A percentile compares a stretch with the other conserved stretches of the same genome.
phyloP scores from a whole-genome alignment of 139 green algal genomes.

The Nannochloris sp. region DNA sequence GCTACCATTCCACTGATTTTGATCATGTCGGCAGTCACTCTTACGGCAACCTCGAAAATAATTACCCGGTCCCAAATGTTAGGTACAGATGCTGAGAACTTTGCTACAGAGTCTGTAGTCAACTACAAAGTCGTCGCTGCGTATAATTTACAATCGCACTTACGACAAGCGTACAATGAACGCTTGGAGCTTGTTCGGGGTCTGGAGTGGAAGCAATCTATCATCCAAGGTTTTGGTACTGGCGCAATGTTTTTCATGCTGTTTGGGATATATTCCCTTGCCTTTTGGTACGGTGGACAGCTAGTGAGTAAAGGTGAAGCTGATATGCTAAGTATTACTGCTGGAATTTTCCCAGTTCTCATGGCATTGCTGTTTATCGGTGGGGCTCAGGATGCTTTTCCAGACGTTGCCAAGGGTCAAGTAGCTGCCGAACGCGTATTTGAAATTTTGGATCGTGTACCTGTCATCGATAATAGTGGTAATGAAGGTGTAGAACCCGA shows the following conservation, averaged over 20 bases:
- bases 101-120: neutral
- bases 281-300: conserved; percentile 54
- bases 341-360: conserved; percentile 65
- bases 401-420: conserved; percentile 60
- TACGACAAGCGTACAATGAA: conserved; percentile 23
- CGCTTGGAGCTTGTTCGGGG: too few species aligned
- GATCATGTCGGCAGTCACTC: neutral
- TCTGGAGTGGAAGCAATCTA: conserved; percentile 19
- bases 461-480: conserved; percentile 42
- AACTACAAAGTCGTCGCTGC: neutral
- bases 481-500: conserved; percentile 10
- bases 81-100: neutral
- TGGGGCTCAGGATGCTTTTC: conserved; percentile 43
- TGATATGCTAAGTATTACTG: neutral
- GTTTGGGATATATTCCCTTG: conserved; percentile 60
- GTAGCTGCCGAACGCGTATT: conserved; percentile 59
- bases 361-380: conserved; percentile 48
- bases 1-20: neutral
- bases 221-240: conserved; percentile 31
- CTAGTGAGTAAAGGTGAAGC: neutral
- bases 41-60: too few species aligned
- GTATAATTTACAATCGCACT: conserved; percentile 22
- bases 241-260: conserved; percentile 41
- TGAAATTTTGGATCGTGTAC: conserved; percentile 60
- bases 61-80: conserved; percentile 15